These are phyloP conservation scores for Colletotrichum caudatum DNA, from an alignment of 2,329 filamentous ascomycete species.

Conservation along the genomic window DNA sequence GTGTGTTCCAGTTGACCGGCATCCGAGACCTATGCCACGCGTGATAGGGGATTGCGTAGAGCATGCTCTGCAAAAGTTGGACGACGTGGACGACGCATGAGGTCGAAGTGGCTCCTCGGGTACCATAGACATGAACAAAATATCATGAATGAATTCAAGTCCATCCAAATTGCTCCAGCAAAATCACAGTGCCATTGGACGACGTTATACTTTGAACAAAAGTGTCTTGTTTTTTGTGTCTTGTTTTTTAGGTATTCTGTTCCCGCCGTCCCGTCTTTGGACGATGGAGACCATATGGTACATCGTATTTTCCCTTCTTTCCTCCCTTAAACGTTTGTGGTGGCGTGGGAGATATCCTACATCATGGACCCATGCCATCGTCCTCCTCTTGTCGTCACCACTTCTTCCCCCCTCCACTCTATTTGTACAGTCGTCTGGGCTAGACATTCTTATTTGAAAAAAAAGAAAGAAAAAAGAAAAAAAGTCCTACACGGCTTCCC, in stretches of 20 bases:
- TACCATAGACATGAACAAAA: not conserved
- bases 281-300: not conserved
- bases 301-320: not conserved
- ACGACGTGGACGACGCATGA: too few species aligned
- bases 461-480: not conserved
- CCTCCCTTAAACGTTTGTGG: not conserved
- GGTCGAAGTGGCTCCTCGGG: too few species aligned
- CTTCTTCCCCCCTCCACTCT: not conserved
- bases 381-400: not conserved
- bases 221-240: not conserved
- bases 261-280: not conserved
- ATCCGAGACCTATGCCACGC: not conserved
- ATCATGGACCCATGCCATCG: not conserved
- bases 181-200: not conserved
- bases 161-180: not conserved
- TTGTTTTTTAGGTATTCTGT: not conserved
- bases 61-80: too few species aligned
- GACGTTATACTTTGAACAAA: not conserved
- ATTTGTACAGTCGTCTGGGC: conserved; percentile 4
- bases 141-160: not conserved
- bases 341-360: not conserved
- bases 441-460: not conserved
- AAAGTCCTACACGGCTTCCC: conserved; percentile 1
- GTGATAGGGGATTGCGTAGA: too few species aligned
- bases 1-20: not conserved